Conservation (phyloP, 441 rosid species). For the Biscutella laevigata region DNA sequence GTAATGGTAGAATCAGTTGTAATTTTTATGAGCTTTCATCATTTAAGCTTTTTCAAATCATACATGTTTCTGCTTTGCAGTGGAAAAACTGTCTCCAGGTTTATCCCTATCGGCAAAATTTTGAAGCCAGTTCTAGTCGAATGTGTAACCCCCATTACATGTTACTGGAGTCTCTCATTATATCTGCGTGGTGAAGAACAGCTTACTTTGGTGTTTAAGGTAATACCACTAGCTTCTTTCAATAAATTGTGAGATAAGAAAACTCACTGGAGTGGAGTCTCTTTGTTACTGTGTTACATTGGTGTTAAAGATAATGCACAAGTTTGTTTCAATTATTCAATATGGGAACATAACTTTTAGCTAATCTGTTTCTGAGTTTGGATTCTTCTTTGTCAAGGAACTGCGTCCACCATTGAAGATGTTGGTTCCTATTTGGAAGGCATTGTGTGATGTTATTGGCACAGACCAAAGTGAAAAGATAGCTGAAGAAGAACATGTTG, state of each 20-base stretch:
- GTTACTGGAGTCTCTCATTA: constrained; percentile 79
- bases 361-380: constrained; percentile 12
- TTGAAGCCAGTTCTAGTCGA: constrained; percentile 73
- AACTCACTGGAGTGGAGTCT: too few species aligned
- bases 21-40: background rate
- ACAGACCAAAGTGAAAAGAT: constrained; percentile 26
- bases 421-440: constrained; percentile 80
- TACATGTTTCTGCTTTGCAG: constrained; percentile 31
- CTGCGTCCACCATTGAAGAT: constrained; percentile 70
- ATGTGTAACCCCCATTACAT: constrained; percentile 68
- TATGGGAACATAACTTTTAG: background rate
- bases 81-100: constrained; percentile 48
- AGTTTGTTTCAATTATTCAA: too few species aligned
- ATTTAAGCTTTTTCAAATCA: background rate
- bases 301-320: too few species aligned
- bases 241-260: too few species aligned
- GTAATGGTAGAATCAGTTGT: background rate
- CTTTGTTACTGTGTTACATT: too few species aligned
- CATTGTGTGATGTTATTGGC: constrained; percentile 48
- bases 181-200: constrained; percentile 57
- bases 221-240: constrained; percentile 24
- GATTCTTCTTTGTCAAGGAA: too few species aligned
- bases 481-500: constrained; percentile 3
- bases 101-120: constrained; percentile 59
- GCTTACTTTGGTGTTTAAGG: constrained; percentile 63